These are phyloP conservation scores for Xylariaceae sp. DNA, from an alignment of 2,329 filamentous ascomycete species.

Conservation along the genomic window DNA sequence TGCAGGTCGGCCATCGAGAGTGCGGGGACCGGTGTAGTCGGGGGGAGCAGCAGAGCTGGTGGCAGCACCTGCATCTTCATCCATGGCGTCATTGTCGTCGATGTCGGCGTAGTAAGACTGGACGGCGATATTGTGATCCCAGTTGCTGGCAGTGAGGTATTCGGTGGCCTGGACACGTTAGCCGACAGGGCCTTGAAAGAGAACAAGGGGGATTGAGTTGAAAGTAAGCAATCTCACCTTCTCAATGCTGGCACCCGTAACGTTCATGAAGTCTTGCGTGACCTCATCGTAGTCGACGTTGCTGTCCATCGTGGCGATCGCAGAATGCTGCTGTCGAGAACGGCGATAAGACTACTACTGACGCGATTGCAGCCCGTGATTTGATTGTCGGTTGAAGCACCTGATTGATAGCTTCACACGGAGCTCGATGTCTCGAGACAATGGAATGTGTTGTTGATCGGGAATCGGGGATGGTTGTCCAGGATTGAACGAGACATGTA, in stretches of 20 bases:
- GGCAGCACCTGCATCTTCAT: conserved; percentile 39
- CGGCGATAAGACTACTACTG: neutral
- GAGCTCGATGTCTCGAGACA: no score
- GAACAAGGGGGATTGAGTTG: neutral
- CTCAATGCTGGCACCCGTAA: conserved; percentile 48
- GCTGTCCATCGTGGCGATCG: conserved; percentile 32
- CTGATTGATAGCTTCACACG: no score
- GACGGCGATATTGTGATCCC: conserved; percentile 60
- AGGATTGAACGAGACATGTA: no score
- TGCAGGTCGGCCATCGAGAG: conserved; percentile 57
- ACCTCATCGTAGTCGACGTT: conserved; percentile 38
- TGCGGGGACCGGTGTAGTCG: conserved; percentile 56
- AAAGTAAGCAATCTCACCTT: conserved; percentile 27
- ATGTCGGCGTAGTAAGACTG: conserved; percentile 57
- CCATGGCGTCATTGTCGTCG: conserved; percentile 40
- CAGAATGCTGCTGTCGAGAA: neutral
- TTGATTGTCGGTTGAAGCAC: no score
- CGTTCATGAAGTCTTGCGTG: conserved; percentile 49
- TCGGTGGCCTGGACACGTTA: conserved; percentile 51
- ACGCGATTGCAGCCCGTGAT: no score
- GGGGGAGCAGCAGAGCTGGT: conserved; percentile 27
- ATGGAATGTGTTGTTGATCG: no score
- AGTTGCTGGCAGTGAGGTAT: conserved; percentile 59
- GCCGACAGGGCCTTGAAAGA: neutral
- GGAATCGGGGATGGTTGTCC: no score